Evolutionary conservation across 306 rosid genomes (phyloP).

Genomic region (Vigna reflexopilosa): DNA sequence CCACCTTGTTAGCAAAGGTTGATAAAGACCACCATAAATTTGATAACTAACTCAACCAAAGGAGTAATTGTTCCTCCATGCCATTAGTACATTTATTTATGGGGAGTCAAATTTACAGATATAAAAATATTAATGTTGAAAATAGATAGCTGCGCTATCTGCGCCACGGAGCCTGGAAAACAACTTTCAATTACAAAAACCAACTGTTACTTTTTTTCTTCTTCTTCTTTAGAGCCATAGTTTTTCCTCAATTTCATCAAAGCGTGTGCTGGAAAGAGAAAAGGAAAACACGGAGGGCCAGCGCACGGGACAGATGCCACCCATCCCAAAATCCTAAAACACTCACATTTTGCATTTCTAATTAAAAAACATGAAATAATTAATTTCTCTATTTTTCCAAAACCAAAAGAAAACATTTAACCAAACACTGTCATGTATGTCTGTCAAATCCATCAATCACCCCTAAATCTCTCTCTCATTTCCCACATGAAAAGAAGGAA

Average conservation of each 20-base stretch:
- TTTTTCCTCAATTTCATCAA: slow-evolving; percentile 17
- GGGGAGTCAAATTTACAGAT: not conserved
- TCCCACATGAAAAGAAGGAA: not conserved
- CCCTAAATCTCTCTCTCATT: slow-evolving; percentile 2
- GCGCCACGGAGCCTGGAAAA: slow-evolving; percentile 9
- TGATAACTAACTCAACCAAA: slow-evolving; percentile 12
- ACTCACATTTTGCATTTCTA: not conserved
- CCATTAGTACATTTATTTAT: not conserved
- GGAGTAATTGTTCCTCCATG: not conserved
- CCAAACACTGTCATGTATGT: not conserved
- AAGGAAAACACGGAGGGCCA: slow-evolving; percentile 16
- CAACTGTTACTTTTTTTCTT: not conserved
- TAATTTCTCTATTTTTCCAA: not conserved
- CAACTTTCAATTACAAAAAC: too few species aligned
- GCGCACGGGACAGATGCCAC: slow-evolving; percentile 27
- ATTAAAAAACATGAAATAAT: too few species aligned
- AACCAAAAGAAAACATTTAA: slow-evolving; percentile 9
- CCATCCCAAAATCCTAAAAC: slow-evolving; percentile 32
- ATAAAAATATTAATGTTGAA: not conserved
- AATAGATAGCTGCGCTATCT: slow-evolving; percentile 5
- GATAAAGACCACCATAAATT: slow-evolving; percentile 15
- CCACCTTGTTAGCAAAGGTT: not conserved
- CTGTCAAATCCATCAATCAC: not conserved
- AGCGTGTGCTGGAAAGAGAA: slow-evolving; percentile 21
- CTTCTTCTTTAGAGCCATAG: not conserved